phyloP scores from a whole-genome alignment of 2,329 filamentous ascomycete genomes.

The Trichophyton benhamiae region DNA sequence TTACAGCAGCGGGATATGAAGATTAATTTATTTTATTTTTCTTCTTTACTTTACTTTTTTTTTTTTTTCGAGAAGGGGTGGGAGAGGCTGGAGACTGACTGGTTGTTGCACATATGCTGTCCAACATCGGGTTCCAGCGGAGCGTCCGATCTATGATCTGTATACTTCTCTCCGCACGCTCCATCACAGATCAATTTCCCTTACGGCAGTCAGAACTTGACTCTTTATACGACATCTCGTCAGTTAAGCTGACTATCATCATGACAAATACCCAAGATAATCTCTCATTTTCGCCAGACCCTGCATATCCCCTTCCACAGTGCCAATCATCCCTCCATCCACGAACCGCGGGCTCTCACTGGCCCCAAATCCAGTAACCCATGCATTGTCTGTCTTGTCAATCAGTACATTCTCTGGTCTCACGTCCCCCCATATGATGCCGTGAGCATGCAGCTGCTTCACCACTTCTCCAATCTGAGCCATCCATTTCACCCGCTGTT shows the following conservation, averaged over 20 bases:
- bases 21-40: not conserved
- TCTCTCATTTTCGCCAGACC: not conserved
- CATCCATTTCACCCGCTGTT: not conserved
- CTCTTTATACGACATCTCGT: not conserved
- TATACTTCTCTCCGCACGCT: not conserved
- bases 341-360: not conserved
- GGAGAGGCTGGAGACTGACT: not conserved
- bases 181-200: not conserved
- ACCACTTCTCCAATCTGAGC: not conserved
- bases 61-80: not conserved
- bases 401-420: conserved; percentile 20
- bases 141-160: not conserved
- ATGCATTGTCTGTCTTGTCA: conserved; percentile 13
- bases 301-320: too few relatives aligned
- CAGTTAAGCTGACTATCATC: not conserved
- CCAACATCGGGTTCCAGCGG: not conserved
- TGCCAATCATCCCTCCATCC: not conserved
- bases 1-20: not conserved
- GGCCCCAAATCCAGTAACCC: conserved; percentile 18
- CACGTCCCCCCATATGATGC: conserved; percentile 20
- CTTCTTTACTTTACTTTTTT: not conserved
- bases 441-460: conserved; percentile 9
- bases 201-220: not conserved
- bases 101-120: not conserved
- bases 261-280: not conserved